Conservation (phyloP, 176 grass and related monocot genomes). For the Oropetium thomaeum region DNA sequence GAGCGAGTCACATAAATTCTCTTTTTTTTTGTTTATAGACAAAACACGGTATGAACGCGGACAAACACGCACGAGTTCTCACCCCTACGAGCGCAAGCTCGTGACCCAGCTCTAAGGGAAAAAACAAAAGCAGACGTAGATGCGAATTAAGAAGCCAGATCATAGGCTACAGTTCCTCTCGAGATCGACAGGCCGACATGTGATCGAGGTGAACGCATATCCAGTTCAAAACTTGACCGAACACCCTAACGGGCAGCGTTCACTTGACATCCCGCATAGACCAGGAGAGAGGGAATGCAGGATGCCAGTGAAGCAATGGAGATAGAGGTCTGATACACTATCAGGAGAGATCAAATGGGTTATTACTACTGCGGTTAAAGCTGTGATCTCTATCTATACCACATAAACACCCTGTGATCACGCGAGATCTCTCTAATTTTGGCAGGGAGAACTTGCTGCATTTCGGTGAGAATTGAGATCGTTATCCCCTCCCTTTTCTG, state of each 20-base stretch:
- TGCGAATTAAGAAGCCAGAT: neutral
- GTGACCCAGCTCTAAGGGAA: too few species aligned
- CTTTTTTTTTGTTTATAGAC: too few species aligned
- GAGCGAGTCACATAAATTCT: neutral
- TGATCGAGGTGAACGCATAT: slow-evolving; percentile 12
- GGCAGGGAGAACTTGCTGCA: slow-evolving; percentile 26
- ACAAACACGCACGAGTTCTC: too few species aligned
- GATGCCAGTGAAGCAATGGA: slow-evolving; percentile 14
- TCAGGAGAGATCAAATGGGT: neutral
- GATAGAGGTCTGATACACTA: slow-evolving; percentile 13
- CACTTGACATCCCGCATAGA: slow-evolving; percentile 6
- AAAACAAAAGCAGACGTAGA: neutral
- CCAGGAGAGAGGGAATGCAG: neutral
- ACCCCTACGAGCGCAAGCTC: too few species aligned
- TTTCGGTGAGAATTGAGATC: slow-evolving; percentile 18
- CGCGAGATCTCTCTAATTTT: slow-evolving; percentile 30
- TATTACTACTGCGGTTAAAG: slow-evolving; percentile 26
- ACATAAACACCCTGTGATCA: slow-evolving; percentile 40
- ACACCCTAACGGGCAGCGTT: slow-evolving; percentile 11
- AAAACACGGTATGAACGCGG: too few species aligned
- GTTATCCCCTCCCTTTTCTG: neutral
- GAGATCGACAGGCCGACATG: neutral
- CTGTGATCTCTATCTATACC: slow-evolving; percentile 18
- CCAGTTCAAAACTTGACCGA: slow-evolving; percentile 30
- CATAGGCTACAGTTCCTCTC: neutral